Conservation (phyloP, 768 basidiomycete genomes). For the Pulveroboletus frians region DNA sequence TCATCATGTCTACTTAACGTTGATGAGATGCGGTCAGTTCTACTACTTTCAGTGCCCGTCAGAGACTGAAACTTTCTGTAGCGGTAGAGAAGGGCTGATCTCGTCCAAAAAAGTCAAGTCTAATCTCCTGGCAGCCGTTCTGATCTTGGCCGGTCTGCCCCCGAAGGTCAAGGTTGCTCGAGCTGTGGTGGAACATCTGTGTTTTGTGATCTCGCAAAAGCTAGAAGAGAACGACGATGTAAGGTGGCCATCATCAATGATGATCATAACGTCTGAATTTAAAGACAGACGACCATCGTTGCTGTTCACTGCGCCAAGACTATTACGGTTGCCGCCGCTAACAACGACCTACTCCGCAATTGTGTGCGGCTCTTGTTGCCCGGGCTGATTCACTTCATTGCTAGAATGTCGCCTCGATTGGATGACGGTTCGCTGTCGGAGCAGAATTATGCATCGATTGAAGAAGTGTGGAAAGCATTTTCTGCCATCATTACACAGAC, state of each 20-base stretch:
- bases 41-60: neutral
- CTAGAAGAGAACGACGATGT: slow-evolving; percentile 69
- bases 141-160: slow-evolving; percentile 79
- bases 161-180: slow-evolving; percentile 60
- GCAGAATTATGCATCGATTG: slow-evolving; percentile 54
- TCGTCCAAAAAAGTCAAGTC: slow-evolving; percentile 83
- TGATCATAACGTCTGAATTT: slow-evolving; percentile 4
- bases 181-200: slow-evolving; percentile 76
- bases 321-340: slow-evolving; percentile 66
- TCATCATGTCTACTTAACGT: slow-evolving; percentile 81
- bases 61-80: slow-evolving; percentile 28
- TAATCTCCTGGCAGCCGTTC: slow-evolving; percentile 80
- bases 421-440: slow-evolving; percentile 55
- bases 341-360: slow-evolving; percentile 62
- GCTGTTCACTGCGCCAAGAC: slow-evolving; percentile 90
- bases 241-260: slow-evolving; percentile 12
- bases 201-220: slow-evolving; percentile 79
- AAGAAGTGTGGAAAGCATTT: slow-evolving; percentile 82
- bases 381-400: slow-evolving; percentile 74
- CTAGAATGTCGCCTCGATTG: slow-evolving; percentile 58
- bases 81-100: slow-evolving; percentile 73
- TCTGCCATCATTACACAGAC: slow-evolving; percentile 54
- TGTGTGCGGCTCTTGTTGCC: slow-evolving; percentile 72
- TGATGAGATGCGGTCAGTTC: slow-evolving; percentile 83
- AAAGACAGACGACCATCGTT: slow-evolving; percentile 63